A percentile compares a stretch with the other conserved stretches of the same genome.
phyloP scores from a whole-genome alignment of 495 filamentous ascomycete species.

The Penicillium argentinense region DNA sequence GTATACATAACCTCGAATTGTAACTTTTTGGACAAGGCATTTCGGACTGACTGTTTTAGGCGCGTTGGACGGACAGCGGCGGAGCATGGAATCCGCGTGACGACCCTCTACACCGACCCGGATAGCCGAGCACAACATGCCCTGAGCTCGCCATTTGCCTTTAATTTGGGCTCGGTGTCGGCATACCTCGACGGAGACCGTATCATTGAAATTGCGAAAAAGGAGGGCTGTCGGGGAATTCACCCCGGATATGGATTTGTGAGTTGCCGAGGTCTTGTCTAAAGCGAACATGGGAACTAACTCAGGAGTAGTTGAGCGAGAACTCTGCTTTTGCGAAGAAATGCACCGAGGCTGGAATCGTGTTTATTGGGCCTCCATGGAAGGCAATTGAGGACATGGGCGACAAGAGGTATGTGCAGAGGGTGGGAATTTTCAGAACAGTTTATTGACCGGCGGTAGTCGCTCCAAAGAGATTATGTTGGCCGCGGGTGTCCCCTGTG shows the following conservation, averaged over 20 bases:
- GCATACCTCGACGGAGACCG: constrained; percentile 91
- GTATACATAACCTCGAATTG: constrained; percentile 37
- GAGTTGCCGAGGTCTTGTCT: too few relatives aligned
- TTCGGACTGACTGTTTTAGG: constrained; percentile 32
- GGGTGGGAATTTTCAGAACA: not conserved
- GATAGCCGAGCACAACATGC: constrained; percentile 89
- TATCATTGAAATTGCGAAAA: constrained; percentile 84
- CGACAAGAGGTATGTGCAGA: constrained; percentile 71
- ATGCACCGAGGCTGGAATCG: constrained; percentile 85
- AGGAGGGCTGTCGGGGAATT: constrained; percentile 81
- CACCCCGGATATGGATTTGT: constrained; percentile 98
- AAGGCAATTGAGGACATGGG: constrained; percentile 97
- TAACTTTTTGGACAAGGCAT: not conserved
- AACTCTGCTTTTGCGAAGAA: constrained; percentile 87
- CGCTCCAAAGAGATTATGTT: constrained; percentile 94
- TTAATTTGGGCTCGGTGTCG: constrained; percentile 76
- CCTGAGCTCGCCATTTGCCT: constrained; percentile 72
- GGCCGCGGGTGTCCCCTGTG: constrained; percentile 87
- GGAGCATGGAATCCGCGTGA: constrained; percentile 86
- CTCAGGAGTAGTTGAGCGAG: constrained; percentile 62
- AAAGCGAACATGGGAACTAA: constrained; percentile 2
- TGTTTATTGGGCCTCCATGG: constrained; percentile 93
- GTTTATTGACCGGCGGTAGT: constrained; percentile 29
- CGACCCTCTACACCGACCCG: constrained; percentile 91
- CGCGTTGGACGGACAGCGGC: constrained; percentile 85